Percentiles rank a stretch among this genome's conserved stretches.
These are phyloP conservation scores for Macroventuria anomochaeta DNA, from an alignment of 2,329 filamentous ascomycete species.

Conservation along the genomic window DNA sequence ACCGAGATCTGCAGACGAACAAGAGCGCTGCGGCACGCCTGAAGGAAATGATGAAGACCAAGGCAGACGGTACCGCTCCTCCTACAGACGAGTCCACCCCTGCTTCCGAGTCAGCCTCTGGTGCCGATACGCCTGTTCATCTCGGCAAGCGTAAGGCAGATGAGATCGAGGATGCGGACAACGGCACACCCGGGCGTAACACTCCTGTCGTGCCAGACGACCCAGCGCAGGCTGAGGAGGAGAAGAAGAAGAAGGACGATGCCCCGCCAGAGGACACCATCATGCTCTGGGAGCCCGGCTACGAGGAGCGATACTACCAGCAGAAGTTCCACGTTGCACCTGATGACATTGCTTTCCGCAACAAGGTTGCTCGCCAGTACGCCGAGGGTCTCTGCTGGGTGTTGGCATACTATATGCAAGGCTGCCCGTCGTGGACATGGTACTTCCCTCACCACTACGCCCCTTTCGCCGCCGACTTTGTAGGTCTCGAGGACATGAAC, in stretches of 20 bases:
- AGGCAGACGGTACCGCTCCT: constrained; percentile 38
- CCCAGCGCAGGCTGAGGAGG: constrained; percentile 52
- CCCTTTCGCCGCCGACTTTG: constrained; percentile 94
- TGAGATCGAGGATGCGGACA: constrained; percentile 67
- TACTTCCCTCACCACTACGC: constrained; percentile 99
- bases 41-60: constrained; percentile 70
- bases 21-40: constrained; percentile 91
- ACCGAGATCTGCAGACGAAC: constrained; percentile 76
- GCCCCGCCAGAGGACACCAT: constrained; percentile 80
- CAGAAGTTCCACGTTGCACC: constrained; percentile 91
- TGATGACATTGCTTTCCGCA: constrained; percentile 82
- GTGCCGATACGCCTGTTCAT: constrained; percentile 54
- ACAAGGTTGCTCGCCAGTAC: constrained; percentile 88
- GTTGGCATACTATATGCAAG: constrained; percentile 95
- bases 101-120: constrained; percentile 40
- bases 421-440: constrained; percentile 98
- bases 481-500: constrained; percentile 77
- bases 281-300: constrained; percentile 92
- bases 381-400: constrained; percentile 97
- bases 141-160: constrained; percentile 81
- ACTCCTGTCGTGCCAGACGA: constrained; percentile 59
- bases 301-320: constrained; percentile 94
- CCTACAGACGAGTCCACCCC: constrained; percentile 33
- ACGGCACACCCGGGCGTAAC: constrained; percentile 65
- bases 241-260: constrained; percentile 52